These are phyloP conservation scores for Evernia prunastri DNA, from an alignment of 495 filamentous ascomycete species.

Conservation along the genomic window DNA sequence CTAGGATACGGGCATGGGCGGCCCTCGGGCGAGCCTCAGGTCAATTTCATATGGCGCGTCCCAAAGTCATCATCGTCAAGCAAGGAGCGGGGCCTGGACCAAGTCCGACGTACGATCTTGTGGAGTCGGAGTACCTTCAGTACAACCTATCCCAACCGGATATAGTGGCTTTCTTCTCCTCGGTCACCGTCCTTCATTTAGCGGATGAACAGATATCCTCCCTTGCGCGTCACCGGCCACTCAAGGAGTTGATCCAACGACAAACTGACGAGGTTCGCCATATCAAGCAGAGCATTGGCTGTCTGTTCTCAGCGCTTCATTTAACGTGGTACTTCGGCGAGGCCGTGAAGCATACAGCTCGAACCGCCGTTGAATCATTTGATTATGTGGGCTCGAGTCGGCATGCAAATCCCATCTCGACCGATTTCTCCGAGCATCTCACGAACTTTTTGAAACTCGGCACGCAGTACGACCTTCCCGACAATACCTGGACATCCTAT, in stretches of 20 bases:
- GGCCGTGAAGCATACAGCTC: neutral
- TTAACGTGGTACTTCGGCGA: constrained; percentile 1
- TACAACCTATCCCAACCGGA: constrained; percentile 20
- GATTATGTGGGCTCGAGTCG: neutral
- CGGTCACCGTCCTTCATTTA: constrained; percentile 27
- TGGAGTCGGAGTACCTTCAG: constrained; percentile 16
- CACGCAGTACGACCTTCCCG: neutral
- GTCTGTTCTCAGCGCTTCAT: constrained; percentile 6
- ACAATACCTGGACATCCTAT: neutral
- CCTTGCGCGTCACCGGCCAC: constrained; percentile 19
- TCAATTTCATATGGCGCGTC: constrained; percentile 19
- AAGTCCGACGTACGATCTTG: constrained; percentile 15
- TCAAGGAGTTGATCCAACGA: constrained; percentile 14
- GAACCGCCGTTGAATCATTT: neutral
- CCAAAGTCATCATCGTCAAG: constrained; percentile 25
- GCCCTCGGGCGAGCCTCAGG: constrained; percentile 20
- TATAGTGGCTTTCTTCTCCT: constrained; percentile 25
- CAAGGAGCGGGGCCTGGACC: constrained; percentile 7
- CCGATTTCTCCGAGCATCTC: neutral
- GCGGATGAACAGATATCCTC: constrained; percentile 21
- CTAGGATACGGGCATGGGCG: constrained; percentile 25
- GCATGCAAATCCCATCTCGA: neutral
- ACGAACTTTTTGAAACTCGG: no score
- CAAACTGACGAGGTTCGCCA: constrained; percentile 1
- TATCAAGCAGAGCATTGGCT: neutral